Evolutionary conservation across 2,329 filamentous ascomycete species (phyloP).

Genomic region (Trichophyton simii): DNA sequence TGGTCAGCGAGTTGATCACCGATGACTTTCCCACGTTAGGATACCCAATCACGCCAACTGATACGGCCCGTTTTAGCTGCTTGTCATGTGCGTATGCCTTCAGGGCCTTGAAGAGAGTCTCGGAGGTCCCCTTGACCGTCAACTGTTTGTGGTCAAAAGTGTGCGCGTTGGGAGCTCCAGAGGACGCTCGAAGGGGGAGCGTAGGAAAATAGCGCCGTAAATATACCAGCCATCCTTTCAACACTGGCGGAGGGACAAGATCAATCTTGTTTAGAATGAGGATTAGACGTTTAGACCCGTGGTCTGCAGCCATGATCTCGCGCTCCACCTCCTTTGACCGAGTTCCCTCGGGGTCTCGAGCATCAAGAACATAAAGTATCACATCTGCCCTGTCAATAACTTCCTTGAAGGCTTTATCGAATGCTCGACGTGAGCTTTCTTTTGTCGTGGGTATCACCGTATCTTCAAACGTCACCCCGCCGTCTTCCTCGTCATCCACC

Average conservation of each 20-base stretch:
- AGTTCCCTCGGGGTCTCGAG: constrained; percentile 80
- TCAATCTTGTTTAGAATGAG: constrained; percentile 94
- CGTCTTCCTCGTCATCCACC: constrained; percentile 39
- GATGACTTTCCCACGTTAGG: constrained; percentile 95
- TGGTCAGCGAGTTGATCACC: constrained; percentile 84
- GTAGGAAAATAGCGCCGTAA: constrained; percentile 85
- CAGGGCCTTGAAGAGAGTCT: constrained; percentile 73
- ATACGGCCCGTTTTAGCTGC: constrained; percentile 77
- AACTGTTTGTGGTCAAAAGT: constrained; percentile 87
- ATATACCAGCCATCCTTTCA: constrained; percentile 74
- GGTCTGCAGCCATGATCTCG: constrained; percentile 76
- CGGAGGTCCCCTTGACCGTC: constrained; percentile 72
- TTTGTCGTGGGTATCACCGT: constrained; percentile 28
- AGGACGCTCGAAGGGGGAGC: constrained; percentile 73
- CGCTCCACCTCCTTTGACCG: constrained; percentile 83
- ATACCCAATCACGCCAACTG: constrained; percentile 87
- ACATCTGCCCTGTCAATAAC: constrained; percentile 84
- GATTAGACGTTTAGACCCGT: constrained; percentile 74
- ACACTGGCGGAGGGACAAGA: constrained; percentile 65
- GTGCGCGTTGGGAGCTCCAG: constrained; percentile 69
- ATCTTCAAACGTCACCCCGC: constrained; percentile 39
- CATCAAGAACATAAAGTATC: constrained; percentile 83
- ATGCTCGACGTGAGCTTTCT: constrained; percentile 67
- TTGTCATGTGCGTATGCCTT: constrained; percentile 77
- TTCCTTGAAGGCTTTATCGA: constrained; percentile 92